These are phyloP conservation scores for Calonectria hawksworthii DNA, from an alignment of 2,329 filamentous ascomycete genomes.

Conservation along the genomic window DNA sequence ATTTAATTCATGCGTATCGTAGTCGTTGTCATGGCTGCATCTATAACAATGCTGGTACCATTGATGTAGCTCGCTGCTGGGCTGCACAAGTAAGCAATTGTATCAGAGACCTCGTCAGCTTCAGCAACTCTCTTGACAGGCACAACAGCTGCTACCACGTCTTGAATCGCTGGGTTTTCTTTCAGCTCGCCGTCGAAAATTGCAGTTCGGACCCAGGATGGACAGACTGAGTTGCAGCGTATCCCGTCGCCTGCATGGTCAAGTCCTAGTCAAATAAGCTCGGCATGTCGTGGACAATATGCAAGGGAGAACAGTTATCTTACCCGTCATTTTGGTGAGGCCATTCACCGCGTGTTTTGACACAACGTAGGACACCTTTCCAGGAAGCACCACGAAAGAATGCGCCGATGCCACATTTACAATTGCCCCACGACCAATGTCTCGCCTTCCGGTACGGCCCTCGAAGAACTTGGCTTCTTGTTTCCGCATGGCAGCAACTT, in stretches of 20 bases:
- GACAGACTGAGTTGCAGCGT: not conserved
- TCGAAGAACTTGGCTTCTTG: not conserved
- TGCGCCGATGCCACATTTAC: not conserved
- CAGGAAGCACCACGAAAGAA: not conserved
- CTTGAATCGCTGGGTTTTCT: not conserved
- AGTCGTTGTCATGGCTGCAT: not conserved
- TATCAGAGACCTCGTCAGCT: conserved; percentile 6
- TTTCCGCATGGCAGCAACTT: not conserved
- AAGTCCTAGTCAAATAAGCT: not conserved
- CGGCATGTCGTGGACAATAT: not conserved
- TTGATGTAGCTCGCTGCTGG: conserved; percentile 12
- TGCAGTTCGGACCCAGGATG: not conserved
- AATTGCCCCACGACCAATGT: not conserved
- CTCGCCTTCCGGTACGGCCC: not conserved
- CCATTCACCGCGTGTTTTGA: not conserved
- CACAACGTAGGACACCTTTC: not conserved
- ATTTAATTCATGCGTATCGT: not conserved
- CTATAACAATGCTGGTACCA: not conserved
- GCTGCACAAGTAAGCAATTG: conserved; percentile 10
- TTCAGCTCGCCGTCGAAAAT: not conserved
- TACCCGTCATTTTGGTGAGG: not conserved
- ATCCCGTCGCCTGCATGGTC: not conserved
- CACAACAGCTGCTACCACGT: not conserved
- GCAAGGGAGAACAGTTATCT: not conserved
- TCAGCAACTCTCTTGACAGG: conserved; percentile 5